Evolutionary conservation across 164 flowering plant genomes (phyloP).

Genomic region (Euptelea pleiosperma): DNA sequence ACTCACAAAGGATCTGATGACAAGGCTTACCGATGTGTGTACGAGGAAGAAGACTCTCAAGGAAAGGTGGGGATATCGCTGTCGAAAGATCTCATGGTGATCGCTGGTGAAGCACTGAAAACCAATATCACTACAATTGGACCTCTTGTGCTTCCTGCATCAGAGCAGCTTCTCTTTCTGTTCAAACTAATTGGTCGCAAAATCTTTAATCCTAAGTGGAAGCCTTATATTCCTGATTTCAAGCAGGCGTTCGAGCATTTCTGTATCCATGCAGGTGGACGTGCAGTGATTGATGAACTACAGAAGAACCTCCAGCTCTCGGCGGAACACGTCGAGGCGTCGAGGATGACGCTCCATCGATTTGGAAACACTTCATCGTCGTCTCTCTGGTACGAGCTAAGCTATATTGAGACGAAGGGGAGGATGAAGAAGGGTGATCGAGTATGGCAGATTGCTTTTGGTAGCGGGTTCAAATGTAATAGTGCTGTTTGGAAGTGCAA

Average conservation of each 20-base stretch:
- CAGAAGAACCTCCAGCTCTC: slow-evolving; percentile 56
- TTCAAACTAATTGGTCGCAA: slow-evolving; percentile 42
- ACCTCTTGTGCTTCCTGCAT: slow-evolving; percentile 57
- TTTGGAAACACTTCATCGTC: slow-evolving; percentile 70
- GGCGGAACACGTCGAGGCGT: slow-evolving; percentile 59
- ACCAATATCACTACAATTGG: slow-evolving; percentile 60
- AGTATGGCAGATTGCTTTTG: slow-evolving; percentile 69
- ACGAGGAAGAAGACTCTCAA: slow-evolving; percentile 46
- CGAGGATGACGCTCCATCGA: slow-evolving; percentile 60
- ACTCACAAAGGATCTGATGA: slow-evolving; percentile 61
- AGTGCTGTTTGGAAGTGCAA: slow-evolving; percentile 76
- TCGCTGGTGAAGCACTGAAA: slow-evolving; percentile 62
- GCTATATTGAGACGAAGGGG: slow-evolving; percentile 58
- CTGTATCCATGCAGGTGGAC: slow-evolving; percentile 73
- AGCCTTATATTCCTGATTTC: slow-evolving; percentile 64
- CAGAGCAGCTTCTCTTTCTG: slow-evolving; percentile 50
- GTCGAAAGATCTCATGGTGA: slow-evolving; percentile 56
- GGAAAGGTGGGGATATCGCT: slow-evolving; percentile 50
- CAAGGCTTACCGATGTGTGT: slow-evolving; percentile 49
- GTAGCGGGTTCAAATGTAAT: slow-evolving; percentile 69
- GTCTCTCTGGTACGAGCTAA: slow-evolving; percentile 59
- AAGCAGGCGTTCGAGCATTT: slow-evolving; percentile 70
- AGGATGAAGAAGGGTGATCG: slow-evolving; percentile 61
- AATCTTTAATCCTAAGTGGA: slow-evolving; percentile 52
- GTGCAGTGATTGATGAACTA: slow-evolving; percentile 68